phyloP scores from a whole-genome alignment of 2,329 filamentous ascomycete species.

The Ascochyta koolunga region DNA sequence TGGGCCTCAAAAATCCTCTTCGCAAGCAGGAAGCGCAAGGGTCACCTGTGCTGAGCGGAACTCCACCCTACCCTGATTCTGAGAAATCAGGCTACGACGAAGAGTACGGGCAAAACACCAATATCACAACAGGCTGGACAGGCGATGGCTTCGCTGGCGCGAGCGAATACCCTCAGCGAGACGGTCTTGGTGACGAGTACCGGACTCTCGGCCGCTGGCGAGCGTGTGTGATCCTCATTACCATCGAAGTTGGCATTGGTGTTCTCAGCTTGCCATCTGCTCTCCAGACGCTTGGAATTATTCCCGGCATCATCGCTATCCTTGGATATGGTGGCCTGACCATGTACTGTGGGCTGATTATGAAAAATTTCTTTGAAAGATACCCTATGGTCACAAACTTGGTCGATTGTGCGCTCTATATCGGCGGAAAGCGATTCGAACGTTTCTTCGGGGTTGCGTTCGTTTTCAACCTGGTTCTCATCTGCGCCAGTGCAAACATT shows the following conservation, averaged over 20 bases:
- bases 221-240: conserved; percentile 39
- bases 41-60: conserved; percentile 14
- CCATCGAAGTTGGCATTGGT: conserved; percentile 40
- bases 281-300: conserved; percentile 36
- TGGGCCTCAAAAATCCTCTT: conserved; percentile 32
- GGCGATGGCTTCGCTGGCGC: conserved; percentile 31
- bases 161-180: conserved; percentile 26
- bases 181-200: conserved; percentile 29
- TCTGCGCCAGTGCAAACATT: conserved; percentile 38
- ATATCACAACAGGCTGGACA: conserved; percentile 33
- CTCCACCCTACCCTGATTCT: conserved; percentile 24
- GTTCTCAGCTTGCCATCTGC: conserved; percentile 37
- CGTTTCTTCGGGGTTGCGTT: conserved; percentile 33
- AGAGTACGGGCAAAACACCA: conserved; percentile 30
- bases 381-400: conserved; percentile 40
- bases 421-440: conserved; percentile 36
- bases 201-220: conserved; percentile 36
- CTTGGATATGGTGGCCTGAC: conserved; percentile 34
- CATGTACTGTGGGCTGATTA: conserved; percentile 36
- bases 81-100: conserved; percentile 29
- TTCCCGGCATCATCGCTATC: conserved; percentile 41
- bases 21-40: conserved; percentile 31
- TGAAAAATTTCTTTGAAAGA: conserved; percentile 33
- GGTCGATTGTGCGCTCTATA: conserved; percentile 37
- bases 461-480: conserved; percentile 36